Conservation (phyloP, 805 yeast genomes). For the Cyberlindnera galapagoensis region DNA sequence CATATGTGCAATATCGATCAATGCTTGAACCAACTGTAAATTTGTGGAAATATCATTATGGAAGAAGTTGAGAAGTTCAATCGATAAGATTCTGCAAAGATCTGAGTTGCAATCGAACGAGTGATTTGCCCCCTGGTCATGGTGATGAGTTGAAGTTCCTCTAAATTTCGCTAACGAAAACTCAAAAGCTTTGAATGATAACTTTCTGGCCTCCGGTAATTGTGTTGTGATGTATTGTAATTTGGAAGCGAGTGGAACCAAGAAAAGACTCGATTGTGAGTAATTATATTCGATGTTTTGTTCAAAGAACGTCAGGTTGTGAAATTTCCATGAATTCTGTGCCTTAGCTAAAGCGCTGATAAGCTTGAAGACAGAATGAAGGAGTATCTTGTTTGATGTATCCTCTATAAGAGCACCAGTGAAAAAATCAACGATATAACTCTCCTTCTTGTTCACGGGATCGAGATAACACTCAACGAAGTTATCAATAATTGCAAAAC, state of each 20-base stretch:
- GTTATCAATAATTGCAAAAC: constrained; percentile 1
- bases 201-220: no score
- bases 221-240: no score
- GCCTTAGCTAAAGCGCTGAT: constrained; percentile 3
- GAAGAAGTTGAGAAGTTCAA: constrained; percentile 7
- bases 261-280: no score
- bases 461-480: constrained; percentile 6
- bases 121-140: no score
- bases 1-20: constrained; percentile 4
- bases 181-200: no score
- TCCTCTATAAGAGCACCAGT: neutral
- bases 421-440: constrained; percentile 4
- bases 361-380: constrained; percentile 3
- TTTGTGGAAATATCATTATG: constrained; percentile 1
- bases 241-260: no score
- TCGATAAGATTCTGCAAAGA: constrained; percentile 3
- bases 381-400: neutral
- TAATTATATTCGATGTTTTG: no score
- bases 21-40: constrained; percentile 2
- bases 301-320: no score
- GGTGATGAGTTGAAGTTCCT: no score
- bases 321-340: no score
- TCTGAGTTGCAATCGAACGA: constrained; percentile 1
- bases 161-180: no score
- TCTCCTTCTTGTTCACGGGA: neutral